Evolutionary conservation across 2,329 filamentous ascomycete species (phyloP), one percentile per base, ranked within the genome.

Genomic region (Arthroderma sp.): DNA sequence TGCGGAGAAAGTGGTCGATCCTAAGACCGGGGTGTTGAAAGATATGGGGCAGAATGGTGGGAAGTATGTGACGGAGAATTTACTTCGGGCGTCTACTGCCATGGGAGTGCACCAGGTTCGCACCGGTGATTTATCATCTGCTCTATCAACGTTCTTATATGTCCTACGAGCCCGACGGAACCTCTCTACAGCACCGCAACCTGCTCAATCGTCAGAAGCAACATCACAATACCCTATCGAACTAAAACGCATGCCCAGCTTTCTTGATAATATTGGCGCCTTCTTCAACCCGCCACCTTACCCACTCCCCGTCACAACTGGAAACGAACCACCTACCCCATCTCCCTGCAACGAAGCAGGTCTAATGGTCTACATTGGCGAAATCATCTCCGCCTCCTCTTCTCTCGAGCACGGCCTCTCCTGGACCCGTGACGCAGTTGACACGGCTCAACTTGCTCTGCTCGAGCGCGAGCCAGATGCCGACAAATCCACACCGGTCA

Each of bases 341-440:
- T 76, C 75, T 45, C 73, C 75, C 33, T 95, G 88, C 62, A 82
- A 91, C 52, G 88, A 95, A 63, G 86, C 87, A 2, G 86, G 78
- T 0, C 66, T 95, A 9, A 87, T 86, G 71, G 74, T 87, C 27
- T 91, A 94, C 63, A 89, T 96, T 50, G 89, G 89, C 47, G 89
- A 96, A 66, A 94, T 96, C 42, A 73, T 96, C 30, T 95, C 83
- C 62, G 77, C 85, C 0, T 75, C 75, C 4, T 73, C 75, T n/a
- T 66, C 69, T 11, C 68, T 62, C 11, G 79, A 85, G 40, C 80
- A 83, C 49, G 89, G 87, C 0, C 70, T 95, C 1, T 79, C 80
- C 4, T 96, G 89, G 89, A 94, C 89, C 1, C 77, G 86, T 45
- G 86, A 94, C 50, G 87, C 83, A 28, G 86, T 94, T 30, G 82